phyloP scores from a whole-genome alignment of 2,329 filamentous ascomycete species.

The Penicillium sp. region DNA sequence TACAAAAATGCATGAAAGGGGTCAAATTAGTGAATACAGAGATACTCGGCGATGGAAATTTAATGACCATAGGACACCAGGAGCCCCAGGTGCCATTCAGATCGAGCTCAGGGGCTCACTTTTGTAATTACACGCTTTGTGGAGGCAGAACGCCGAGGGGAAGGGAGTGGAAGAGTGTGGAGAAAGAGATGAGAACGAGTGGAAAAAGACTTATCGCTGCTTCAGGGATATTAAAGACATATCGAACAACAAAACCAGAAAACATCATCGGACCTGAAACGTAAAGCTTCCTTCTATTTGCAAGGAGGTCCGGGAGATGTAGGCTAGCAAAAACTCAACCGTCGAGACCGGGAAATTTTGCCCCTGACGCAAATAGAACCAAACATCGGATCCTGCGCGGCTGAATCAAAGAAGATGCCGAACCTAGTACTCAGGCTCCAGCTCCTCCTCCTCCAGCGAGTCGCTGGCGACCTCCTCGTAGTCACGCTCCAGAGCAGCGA shows the following conservation, averaged over 20 bases:
- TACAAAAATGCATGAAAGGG: too few species aligned
- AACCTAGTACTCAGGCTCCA: constrained; percentile 82
- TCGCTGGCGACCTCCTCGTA: constrained; percentile 98
- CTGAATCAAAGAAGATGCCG: constrained; percentile 17
- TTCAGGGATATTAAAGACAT: constrained; percentile 39
- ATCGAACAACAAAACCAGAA: constrained; percentile 33
- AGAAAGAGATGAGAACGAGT: constrained; percentile 24
- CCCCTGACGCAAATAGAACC: constrained; percentile 19
- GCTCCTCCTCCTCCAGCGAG: constrained; percentile 79
- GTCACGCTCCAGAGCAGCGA: constrained; percentile 94
- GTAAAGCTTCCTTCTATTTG: constrained; percentile 34
- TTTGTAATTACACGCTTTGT: constrained; percentile 21
- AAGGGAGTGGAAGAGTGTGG: background rate
- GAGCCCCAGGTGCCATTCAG: background rate
- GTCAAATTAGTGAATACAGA: too few species aligned
- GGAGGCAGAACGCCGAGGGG: constrained; percentile 2
- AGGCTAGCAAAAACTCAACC: constrained; percentile 21
- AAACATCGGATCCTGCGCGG: constrained; percentile 14
- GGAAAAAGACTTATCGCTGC: constrained; percentile 32
- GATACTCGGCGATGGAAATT: too few species aligned
- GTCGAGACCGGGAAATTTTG: constrained; percentile 17
- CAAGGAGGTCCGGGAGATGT: constrained; percentile 24
- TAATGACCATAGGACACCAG: background rate
- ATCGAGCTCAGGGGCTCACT: constrained; percentile 1
- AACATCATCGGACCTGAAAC: constrained; percentile 33